Evolutionary conservation across 352 stramenopile species (phyloP).

Genomic region (Pythium rhizo-oryzae): DNA sequence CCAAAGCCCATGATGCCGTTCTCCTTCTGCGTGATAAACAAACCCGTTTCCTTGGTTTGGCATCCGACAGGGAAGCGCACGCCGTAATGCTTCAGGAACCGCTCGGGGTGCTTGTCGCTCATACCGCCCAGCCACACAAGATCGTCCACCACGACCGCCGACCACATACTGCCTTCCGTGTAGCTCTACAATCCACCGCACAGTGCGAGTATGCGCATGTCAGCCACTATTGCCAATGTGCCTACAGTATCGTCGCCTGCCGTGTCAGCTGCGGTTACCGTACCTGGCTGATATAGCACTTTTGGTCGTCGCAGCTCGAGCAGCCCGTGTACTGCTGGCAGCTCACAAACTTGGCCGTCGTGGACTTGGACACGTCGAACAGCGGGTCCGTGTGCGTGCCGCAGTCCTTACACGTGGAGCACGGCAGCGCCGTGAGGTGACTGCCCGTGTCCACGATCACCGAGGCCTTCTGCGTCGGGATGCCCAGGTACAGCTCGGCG

Average conservation of each 20-base stretch:
- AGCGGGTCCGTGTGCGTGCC: conserved; percentile 73
- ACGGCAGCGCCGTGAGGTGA: conserved; percentile 79
- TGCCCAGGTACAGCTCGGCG: conserved; percentile 79
- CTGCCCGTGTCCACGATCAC: conserved; percentile 87
- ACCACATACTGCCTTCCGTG: conserved; percentile 89
- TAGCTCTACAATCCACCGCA: conserved; percentile 52
- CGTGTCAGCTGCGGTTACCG: not conserved
- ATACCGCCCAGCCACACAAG: conserved; percentile 82
- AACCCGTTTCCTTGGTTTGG: conserved; percentile 77
- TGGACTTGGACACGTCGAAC: conserved; percentile 80
- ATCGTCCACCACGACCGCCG: conserved; percentile 77
- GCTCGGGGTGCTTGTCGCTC: conserved; percentile 43
- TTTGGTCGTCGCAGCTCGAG: conserved; percentile 56
- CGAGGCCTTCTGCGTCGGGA: conserved; percentile 79
- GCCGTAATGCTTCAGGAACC: conserved; percentile 60
- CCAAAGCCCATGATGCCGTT: conserved; percentile 92
- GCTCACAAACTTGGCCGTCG: conserved; percentile 65
- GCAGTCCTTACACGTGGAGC: conserved; percentile 66
- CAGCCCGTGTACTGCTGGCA: conserved; percentile 61
- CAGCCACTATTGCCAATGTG: too few species aligned
- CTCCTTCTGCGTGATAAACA: conserved; percentile 87
- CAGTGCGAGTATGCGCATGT: not conserved
- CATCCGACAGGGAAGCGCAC: conserved; percentile 81
- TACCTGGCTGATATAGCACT: conserved; percentile 79
- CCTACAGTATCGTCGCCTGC: too few species aligned